Conservation (phyloP, 2,329 filamentous ascomycete genomes). For the Cordyceps cicadae region DNA sequence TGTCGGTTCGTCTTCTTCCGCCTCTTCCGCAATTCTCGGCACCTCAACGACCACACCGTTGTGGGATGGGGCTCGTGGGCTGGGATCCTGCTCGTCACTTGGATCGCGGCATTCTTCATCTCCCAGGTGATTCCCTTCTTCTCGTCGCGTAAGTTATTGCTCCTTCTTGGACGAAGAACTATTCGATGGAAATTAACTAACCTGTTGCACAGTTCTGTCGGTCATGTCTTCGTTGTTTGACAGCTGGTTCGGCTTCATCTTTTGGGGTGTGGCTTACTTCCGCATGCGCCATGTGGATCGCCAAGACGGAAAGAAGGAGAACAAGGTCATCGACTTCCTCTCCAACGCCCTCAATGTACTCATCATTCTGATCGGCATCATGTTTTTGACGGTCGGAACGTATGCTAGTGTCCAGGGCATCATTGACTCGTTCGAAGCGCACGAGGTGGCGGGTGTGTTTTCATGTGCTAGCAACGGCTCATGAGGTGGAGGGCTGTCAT, state of each 20-base stretch:
- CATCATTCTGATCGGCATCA: conserved; percentile 67
- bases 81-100: conserved; percentile 59
- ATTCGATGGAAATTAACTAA: background rate
- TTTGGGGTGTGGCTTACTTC: conserved; percentile 79
- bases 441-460: conserved; percentile 63
- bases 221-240: conserved; percentile 86
- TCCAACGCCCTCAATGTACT: conserved; percentile 60
- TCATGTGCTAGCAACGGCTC: conserved; percentile 63
- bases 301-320: conserved; percentile 43
- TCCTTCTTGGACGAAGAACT: background rate
- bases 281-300: conserved; percentile 62
- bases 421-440: conserved; percentile 59
- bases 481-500: conserved; percentile 22
- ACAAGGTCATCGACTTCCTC: conserved; percentile 39
- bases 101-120: conserved; percentile 87
- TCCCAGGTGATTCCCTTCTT: conserved; percentile 93
- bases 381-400: conserved; percentile 75
- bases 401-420: conserved; percentile 71
- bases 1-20: conserved; percentile 90
- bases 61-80: conserved; percentile 75
- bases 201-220: conserved; percentile 42
- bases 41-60: conserved; percentile 73
- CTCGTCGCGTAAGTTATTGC: conserved; percentile 50
- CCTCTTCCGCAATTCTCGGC: conserved; percentile 68
- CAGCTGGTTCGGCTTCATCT: conserved; percentile 91